Conservation (phyloP, 225 moss, liverwort and hornwort genomes). For the Ulota crispa region DNA sequence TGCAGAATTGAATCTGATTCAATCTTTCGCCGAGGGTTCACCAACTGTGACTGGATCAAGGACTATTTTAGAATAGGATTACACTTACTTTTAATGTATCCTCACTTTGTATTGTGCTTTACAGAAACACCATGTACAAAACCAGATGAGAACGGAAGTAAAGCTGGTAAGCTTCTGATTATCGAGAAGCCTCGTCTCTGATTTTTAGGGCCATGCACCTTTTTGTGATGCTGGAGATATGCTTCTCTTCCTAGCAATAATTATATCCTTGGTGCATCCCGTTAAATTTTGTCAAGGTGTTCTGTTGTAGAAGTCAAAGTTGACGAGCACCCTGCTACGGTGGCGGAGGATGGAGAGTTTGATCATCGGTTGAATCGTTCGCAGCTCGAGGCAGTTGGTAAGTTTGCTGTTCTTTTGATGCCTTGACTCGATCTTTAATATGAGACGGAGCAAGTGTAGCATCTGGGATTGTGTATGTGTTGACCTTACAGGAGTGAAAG, state of each 20-base stretch:
- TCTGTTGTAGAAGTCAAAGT: conserved; percentile 35
- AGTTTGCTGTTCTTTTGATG: background rate
- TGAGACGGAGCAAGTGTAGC: background rate
- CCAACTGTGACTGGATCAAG: background rate
- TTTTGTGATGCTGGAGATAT: background rate
- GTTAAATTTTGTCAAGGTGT: background rate
- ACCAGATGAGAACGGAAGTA: conserved; percentile 32
- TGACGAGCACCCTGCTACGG: conserved; percentile 23
- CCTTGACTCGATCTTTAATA: background rate
- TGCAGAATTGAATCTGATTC: background rate
- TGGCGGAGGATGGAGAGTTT: conserved; percentile 34
- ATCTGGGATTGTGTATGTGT: background rate
- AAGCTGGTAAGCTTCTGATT: conserved; percentile 31
- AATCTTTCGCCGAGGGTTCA: background rate
- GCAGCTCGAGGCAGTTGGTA: conserved; percentile 64
- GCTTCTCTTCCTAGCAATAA: background rate
- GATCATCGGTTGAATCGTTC: conserved; percentile 44
- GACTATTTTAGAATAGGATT: background rate
- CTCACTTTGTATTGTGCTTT: conserved; percentile 13
- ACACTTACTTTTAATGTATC: background rate
- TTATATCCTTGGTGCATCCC: background rate
- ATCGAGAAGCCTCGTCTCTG: background rate
- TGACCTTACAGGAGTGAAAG: background rate
- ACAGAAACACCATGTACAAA: conserved; percentile 55
- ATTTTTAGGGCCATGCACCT: background rate